A percentile compares a stretch with the other conserved stretches of the same genome.
These are phyloP conservation scores for Rutstroemia sp. DNA, from an alignment of 2,329 filamentous ascomycete genomes.

Conservation along the genomic window DNA sequence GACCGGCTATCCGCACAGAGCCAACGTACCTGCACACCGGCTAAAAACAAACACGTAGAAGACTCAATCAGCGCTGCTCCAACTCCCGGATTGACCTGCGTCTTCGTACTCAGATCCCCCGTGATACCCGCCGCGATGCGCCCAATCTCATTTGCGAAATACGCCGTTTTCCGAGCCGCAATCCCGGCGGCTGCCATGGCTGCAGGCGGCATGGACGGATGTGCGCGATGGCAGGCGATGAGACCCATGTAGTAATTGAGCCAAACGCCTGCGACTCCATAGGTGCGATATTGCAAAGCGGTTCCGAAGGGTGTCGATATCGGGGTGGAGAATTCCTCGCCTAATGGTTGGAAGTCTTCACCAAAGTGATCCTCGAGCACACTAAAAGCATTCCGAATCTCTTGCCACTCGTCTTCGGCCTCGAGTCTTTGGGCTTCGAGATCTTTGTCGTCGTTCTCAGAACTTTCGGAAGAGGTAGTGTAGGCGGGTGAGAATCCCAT, in stretches of 20 bases:
- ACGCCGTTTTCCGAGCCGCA: slow-evolving; percentile 63
- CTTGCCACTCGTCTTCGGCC: slow-evolving; percentile 60
- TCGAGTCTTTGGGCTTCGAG: slow-evolving; percentile 20
- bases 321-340: slow-evolving; percentile 55
- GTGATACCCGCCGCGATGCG: slow-evolving; percentile 69
- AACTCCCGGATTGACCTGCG: slow-evolving; percentile 65
- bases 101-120: slow-evolving; percentile 35
- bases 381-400: slow-evolving; percentile 64
- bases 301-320: slow-evolving; percentile 73
- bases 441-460: slow-evolving; percentile 19
- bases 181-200: slow-evolving; percentile 77
- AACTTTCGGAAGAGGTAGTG: slow-evolving; percentile 18
- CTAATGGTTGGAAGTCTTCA: slow-evolving; percentile 68
- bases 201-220: slow-evolving; percentile 85
- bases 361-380: slow-evolving; percentile 60
- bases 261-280: slow-evolving; percentile 83
- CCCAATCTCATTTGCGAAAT: slow-evolving; percentile 67
- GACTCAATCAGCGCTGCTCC: slow-evolving; percentile 78
- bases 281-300: slow-evolving; percentile 74
- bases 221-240: slow-evolving; percentile 73
- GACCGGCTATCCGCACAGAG: neutral
- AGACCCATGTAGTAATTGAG: slow-evolving; percentile 78
- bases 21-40: slow-evolving; percentile 59
- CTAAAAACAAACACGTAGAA: slow-evolving; percentile 78
- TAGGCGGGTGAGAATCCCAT: slow-evolving; percentile 24